Base-by-base conservation (phyloP, 306 rosid species). In the Quercus alba region DNA sequence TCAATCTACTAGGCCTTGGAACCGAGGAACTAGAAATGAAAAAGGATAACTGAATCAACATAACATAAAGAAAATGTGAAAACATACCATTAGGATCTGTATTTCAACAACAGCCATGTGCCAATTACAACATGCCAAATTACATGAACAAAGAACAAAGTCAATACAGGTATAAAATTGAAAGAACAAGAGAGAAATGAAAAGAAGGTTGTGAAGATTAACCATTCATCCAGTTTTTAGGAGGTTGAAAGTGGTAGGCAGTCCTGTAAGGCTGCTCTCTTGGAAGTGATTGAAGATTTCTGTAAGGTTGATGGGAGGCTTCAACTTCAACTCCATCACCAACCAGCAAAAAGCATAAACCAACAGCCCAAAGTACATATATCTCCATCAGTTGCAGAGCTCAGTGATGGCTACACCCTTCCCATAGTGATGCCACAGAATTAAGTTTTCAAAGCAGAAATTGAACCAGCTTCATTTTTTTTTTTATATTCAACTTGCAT, bases 231-330 rank as follows among this genome's bases (percentile, higher is more conserved):
- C 92, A 89, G 52, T 84, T 78, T 74, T 70, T 77, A 51, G 75
- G 82, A 78, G 92, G 92, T 62, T 80, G 88, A 74, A 89, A 89
- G 78, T 89, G 90, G 83, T 80, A 89, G n/a, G 86, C 80, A 41
- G 92, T 84, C 73, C 84, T 86, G 66, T 89, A 82, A 72, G 86
- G 83, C 75, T 82, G 84, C 75, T 71, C 68, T 55, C 38, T 25
- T 64, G 68, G 77, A 38, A 64, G 80, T 44, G 66, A 44, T 41
- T 75, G 73, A 20, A 80, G 33, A 38, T 21, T 18, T 30, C 41
- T 54, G 30, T 9, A 18, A 26, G 21, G 12, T 20, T 59, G 59
- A 57, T 70, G 74, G 51, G 74, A 80, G 72, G 77, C 80, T 67
- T 86, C 78, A 61, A 41, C 76, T 56, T 72, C 70, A 76, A 72